Evolutionary conservation across 164 flowering plant genomes (phyloP).

Genomic region (Chimonanthus praecox): DNA sequence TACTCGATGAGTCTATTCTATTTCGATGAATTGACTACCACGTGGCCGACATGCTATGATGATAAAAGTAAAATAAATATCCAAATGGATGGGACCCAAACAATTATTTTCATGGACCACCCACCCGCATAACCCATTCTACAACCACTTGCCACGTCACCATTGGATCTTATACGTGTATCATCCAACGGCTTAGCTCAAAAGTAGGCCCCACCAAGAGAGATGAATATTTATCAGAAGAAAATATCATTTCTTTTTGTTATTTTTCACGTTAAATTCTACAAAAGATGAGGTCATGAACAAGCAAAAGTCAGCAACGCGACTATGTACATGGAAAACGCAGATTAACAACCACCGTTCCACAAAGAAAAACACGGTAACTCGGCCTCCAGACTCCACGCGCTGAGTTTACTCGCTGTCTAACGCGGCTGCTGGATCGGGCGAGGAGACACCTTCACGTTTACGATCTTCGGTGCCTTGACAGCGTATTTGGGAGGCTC

Average conservation of each 20-base stretch:
- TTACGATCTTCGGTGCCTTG: slow-evolving; percentile 81
- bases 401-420: background rate
- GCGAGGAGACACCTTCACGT: slow-evolving; percentile 56
- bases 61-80: no score
- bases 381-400: background rate
- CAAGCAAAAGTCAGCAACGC: background rate
- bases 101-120: no score
- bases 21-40: no score
- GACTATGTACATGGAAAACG: background rate
- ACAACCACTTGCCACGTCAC: no score
- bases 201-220: background rate
- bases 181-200: no score
- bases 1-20: no score
- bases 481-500: slow-evolving; percentile 31
- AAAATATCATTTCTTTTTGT: background rate
- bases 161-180: no score
- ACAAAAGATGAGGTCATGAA: background rate
- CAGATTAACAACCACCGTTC: background rate
- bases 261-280: background rate
- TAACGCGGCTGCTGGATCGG: slow-evolving; percentile 67
- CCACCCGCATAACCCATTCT: no score
- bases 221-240: background rate
- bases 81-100: no score
- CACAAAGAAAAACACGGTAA: background rate
- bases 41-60: no score